These are phyloP conservation scores for Talaromyces wortmannii DNA, from an alignment of 495 filamentous ascomycete genomes.

Conservation along the genomic window DNA sequence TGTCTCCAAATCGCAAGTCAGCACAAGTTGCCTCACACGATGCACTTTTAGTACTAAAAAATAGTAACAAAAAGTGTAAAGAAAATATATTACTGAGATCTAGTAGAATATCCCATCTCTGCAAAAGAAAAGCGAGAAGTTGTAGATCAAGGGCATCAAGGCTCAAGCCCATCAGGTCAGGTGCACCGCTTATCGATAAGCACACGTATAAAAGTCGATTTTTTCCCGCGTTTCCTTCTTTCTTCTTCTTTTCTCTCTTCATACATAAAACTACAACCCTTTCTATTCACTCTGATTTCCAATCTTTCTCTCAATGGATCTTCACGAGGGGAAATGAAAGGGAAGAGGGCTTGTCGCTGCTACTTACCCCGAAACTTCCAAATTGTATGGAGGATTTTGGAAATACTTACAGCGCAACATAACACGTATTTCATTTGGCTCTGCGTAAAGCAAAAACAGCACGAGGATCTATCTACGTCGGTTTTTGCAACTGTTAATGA, in stretches of 20 bases:
- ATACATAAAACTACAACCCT: conserved; percentile 28
- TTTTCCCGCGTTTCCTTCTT: conserved; percentile 18
- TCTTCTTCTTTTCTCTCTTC: conserved; percentile 25
- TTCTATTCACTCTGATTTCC: conserved; percentile 43
- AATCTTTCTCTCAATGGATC: conserved; percentile 25
- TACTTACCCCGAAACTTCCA: conserved; percentile 45
- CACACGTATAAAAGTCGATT: conserved; percentile 19
- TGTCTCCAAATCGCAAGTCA: not conserved
- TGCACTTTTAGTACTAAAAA: not conserved
- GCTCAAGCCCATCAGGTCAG: not conserved
- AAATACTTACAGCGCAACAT: conserved; percentile 44
- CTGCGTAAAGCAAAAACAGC: too few relatives aligned
- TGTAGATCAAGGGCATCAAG: too few relatives aligned
- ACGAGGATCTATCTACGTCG: too few relatives aligned
- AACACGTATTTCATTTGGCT: too few relatives aligned
- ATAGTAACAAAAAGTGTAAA: too few relatives aligned
- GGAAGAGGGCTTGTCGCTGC: conserved; percentile 33
- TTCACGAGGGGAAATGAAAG: conserved; percentile 44
- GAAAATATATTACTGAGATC: not conserved
- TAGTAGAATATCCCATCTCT: too few relatives aligned
- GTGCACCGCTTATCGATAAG: conserved; percentile 38
- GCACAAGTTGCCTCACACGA: conserved; percentile 9
- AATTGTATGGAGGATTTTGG: conserved; percentile 40
- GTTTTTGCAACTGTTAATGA: too few relatives aligned
- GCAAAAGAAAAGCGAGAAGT: too few relatives aligned